These are phyloP conservation scores for Rozella allomycis DNA, from an alignment of 371 early-diverging fungal genomes.

Conservation along the genomic window DNA sequence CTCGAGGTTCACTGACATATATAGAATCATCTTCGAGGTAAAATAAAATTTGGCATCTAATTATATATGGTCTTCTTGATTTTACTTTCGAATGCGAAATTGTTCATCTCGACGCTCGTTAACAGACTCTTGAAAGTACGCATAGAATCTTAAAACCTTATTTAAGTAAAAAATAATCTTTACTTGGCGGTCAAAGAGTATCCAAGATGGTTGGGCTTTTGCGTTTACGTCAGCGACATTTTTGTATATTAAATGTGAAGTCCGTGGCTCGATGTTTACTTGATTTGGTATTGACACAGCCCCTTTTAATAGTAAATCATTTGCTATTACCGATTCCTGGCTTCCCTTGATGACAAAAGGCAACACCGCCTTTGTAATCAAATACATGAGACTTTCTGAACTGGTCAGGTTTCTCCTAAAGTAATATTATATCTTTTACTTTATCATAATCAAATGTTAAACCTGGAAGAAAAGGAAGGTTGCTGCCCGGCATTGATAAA, in stretches of 20 bases:
- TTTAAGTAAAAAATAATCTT: not conserved
- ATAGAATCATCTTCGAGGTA: constrained; percentile 35
- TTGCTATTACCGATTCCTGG: constrained; percentile 19
- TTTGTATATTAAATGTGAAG: constrained; percentile 10
- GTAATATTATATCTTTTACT: constrained; percentile 2
- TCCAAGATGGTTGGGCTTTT: constrained; percentile 20
- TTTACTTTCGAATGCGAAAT: constrained; percentile 25
- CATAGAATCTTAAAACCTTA: constrained; percentile 27
- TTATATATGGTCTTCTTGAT: not conserved
- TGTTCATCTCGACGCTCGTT: constrained; percentile 29
- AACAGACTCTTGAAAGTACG: constrained; percentile 30
- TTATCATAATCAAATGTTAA: constrained; percentile 15
- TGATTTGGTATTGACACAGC: constrained; percentile 4
- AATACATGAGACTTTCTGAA: constrained; percentile 32
- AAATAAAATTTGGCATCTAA: constrained; percentile 29
- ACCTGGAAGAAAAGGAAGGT: constrained; percentile 25
- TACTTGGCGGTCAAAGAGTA: constrained; percentile 32
- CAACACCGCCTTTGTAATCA: constrained; percentile 23
- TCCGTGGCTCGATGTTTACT: constrained; percentile 7
- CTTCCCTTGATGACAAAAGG: constrained; percentile 16
- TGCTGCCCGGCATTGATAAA: constrained; percentile 11
- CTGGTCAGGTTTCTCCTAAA: not conserved
- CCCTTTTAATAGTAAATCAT: not conserved
- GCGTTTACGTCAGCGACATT: constrained; percentile 6
- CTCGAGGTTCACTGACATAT: constrained; percentile 30